These are phyloP conservation scores for Phaffia rhodozyma DNA, from an alignment of 1,284 basidiomycete genomes.

Conservation along the genomic window DNA sequence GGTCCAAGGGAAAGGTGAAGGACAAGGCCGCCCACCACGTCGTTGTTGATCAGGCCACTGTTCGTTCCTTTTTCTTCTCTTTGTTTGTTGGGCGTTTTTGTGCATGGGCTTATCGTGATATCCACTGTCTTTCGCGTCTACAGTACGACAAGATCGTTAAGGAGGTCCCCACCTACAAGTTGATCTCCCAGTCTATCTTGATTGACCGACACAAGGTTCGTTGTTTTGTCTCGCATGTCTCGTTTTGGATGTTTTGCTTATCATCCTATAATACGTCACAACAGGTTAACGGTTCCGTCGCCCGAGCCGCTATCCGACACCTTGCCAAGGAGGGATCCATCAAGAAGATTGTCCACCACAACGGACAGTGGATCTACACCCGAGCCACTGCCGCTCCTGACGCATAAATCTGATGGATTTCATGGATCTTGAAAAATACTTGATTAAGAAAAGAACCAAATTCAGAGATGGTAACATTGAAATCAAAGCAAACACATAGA, in stretches of 20 bases:
- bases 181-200: conserved; percentile 94
- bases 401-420: too few relatives aligned
- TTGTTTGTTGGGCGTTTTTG: conserved; percentile 2
- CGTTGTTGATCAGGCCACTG: conserved; percentile 66
- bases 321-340: conserved; percentile 92
- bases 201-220: conserved; percentile 62
- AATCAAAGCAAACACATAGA: too few relatives aligned
- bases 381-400: conserved; percentile 14
- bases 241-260: not conserved
- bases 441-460: too few relatives aligned
- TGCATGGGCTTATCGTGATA: conserved; percentile 21
- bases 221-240: not conserved
- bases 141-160: conserved; percentile 93
- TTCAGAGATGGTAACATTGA: too few relatives aligned
- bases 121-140: conserved; percentile 24
- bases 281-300: conserved; percentile 91
- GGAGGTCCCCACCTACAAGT: conserved; percentile 98
- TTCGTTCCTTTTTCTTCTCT: conserved; percentile 22
- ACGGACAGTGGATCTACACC: conserved; percentile 16
- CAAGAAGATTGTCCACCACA: conserved; percentile 55
- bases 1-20: conserved; percentile 99
- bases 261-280: conserved; percentile 32
- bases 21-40: conserved; percentile 94
- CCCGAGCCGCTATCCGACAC: conserved; percentile 84
- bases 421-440: too few relatives aligned